Percentiles rank a stretch among this genome's conserved stretches.
phyloP scores from a whole-genome alignment of 225 moss, liverwort and hornwort genomes.

The Sphagnum contortum region DNA sequence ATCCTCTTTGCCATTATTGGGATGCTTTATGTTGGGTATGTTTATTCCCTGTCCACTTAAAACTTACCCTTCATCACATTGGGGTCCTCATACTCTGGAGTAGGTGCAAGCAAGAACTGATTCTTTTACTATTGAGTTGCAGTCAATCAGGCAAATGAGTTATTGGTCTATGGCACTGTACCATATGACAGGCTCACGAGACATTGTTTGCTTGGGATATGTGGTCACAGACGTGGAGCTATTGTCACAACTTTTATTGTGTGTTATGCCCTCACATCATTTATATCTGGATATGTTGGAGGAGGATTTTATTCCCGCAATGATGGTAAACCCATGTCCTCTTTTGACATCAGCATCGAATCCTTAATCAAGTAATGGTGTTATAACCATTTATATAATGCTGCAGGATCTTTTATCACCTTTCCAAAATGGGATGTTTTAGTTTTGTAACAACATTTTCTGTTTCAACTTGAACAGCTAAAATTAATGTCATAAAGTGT shows the following conservation, averaged over 20 bases:
- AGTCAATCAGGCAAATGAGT: background rate
- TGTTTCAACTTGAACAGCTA: no score
- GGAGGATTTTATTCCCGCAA: conserved; percentile 96
- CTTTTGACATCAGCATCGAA: background rate
- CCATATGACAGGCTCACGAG: no score
- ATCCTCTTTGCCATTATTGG: conserved; percentile 89
- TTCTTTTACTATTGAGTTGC: background rate
- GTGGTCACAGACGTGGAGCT: conserved; percentile 73
- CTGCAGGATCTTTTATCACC: no score
- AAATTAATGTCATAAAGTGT: no score
- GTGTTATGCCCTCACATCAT: conserved; percentile 94
- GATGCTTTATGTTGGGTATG: conserved; percentile 98
- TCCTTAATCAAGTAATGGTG: no score
- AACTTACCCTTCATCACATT: background rate
- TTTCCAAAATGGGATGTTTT: no score
- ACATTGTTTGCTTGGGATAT: background rate
- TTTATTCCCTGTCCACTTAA: conserved; percentile 1
- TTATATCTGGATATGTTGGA: conserved; percentile 97
- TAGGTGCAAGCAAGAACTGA: background rate
- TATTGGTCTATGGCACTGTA: background rate
- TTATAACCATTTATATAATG: no score
- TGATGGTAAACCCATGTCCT: conserved; percentile 43
- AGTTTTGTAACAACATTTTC: no score
- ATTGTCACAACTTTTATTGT: conserved; percentile 97
- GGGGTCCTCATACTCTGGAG: background rate